Evolutionary conservation across 2,329 filamentous ascomycete species (phyloP), one percentile per base, ranked within the genome.

Genomic region (Dactylellina haptotyla): DNA sequence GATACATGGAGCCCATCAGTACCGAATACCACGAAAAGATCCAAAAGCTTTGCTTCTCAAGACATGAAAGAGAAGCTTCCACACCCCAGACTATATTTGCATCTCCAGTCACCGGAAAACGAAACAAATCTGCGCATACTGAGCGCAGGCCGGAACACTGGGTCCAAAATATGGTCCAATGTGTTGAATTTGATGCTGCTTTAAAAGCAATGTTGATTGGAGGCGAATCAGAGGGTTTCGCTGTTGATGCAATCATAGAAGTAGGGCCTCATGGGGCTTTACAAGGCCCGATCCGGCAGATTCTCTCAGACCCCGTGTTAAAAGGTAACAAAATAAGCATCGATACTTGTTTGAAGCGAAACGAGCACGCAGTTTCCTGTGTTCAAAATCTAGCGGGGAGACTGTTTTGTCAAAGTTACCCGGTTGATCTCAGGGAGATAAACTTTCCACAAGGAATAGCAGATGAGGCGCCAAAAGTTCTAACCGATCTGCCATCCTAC

Each of bases 1-100:
- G 79, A 28, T 81, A 81, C 65, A 82, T 83, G 81, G 75, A 78
- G 75, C 23, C 61, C 1, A 74, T 80, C 9, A 79, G 77, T 1
- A 79, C 79, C 26, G 77, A 78, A 8, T 82, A 82, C 57, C 12
- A 2, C 25, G 18, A 41, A 9, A 39, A 23, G 32, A 10, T 45
- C 3, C 2, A 45, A 4, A 23, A 23, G 10, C 9, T 3, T 45
- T 34, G 32, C 14, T 45, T 45, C 16, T 9, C 14, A n/a, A n/a
- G n/a, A n/a, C n/a, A n/a, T n/a, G n/a, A 45, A 23, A 18, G 12
- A 4, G 41, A 23, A 16, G n/a, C 41, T 18, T 2, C 10, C 5
- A 3, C n/a, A 45, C 18, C 8, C n/a, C 39, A 16, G 12, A 10
- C 10, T 12, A 45, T 45, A 8, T 45, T 45, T 18, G 41, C 41